A percentile compares a stretch with the other conserved stretches of the same genome.
Conservation (phyloP, 2,329 filamentous ascomycete genomes). For the Cytospora paraplurivora region DNA sequence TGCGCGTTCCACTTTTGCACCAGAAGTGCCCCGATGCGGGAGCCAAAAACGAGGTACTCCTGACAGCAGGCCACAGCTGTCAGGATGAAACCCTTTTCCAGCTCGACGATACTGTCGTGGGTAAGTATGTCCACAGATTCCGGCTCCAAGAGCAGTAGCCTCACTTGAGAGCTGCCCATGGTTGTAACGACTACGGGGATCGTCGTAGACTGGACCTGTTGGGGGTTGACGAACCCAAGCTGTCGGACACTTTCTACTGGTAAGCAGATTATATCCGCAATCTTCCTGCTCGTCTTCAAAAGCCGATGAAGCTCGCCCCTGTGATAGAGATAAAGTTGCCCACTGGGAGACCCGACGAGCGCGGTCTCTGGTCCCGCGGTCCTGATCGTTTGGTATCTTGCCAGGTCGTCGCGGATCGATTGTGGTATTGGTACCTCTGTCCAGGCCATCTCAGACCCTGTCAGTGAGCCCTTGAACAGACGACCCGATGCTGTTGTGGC, state of each 20-base stretch:
- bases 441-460: slow-evolving; percentile 42
- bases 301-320: slow-evolving; percentile 40
- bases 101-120: slow-evolving; percentile 36
- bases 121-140: slow-evolving; percentile 35
- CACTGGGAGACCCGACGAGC: slow-evolving; percentile 52
- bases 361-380: slow-evolving; percentile 43
- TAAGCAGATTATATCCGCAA: slow-evolving; percentile 53
- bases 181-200: slow-evolving; percentile 47
- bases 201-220: slow-evolving; percentile 5
- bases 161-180: slow-evolving; percentile 48
- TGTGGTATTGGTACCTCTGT: slow-evolving; percentile 43
- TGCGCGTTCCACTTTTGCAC: slow-evolving; percentile 35
- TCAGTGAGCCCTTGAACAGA: slow-evolving; percentile 52
- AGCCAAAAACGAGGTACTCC: slow-evolving; percentile 54
- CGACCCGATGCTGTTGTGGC: slow-evolving; percentile 63
- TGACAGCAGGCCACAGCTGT: slow-evolving; percentile 49
- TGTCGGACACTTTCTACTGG: slow-evolving; percentile 20
- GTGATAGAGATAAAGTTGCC: slow-evolving; percentile 50
- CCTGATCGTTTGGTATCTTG: slow-evolving; percentile 51
- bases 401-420: slow-evolving; percentile 42
- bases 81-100: slow-evolving; percentile 53
- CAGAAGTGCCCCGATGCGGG: slow-evolving; percentile 53
- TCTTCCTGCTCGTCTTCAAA: slow-evolving; percentile 48
- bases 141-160: slow-evolving; percentile 45
- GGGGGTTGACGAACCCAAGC: neutral